phyloP scores from a whole-genome alignment of 78 protist species.

The Cavenderia fasciculata region DNA sequence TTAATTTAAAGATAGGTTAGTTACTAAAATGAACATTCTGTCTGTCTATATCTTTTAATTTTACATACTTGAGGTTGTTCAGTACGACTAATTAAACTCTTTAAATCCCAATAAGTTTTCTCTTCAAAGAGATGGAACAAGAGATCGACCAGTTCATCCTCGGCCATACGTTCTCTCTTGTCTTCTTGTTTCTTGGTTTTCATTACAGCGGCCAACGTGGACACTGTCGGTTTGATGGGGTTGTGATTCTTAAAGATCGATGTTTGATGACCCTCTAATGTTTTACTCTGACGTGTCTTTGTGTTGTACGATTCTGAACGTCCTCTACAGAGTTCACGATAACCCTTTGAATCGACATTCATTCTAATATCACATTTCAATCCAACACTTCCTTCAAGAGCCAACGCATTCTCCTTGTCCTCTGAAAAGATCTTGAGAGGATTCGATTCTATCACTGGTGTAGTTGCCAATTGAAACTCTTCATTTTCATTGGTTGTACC shows the following conservation, averaged over 20 bases:
- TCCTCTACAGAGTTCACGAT: background rate
- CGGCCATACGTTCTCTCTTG: constrained; percentile 51
- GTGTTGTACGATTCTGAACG: constrained; percentile 25
- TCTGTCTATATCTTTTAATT: too few species aligned
- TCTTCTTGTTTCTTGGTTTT: constrained; percentile 10
- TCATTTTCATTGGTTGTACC: background rate
- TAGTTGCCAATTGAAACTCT: constrained; percentile 58
- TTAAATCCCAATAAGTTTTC: constrained; percentile 20
- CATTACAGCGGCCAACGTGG: too few species aligned
- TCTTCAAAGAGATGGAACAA: constrained; percentile 33
- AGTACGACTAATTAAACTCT: constrained; percentile 7
- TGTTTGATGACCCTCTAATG: background rate
- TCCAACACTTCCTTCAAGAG: constrained; percentile 66
- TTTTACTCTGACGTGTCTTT: constrained; percentile 35
- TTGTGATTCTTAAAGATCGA: background rate
- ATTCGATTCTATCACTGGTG: constrained; percentile 8
- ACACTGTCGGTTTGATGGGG: background rate
- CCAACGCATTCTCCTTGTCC: constrained; percentile 48
- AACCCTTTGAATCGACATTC: constrained; percentile 6
- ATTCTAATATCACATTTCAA: constrained; percentile 48
- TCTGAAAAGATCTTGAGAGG: constrained; percentile 70
- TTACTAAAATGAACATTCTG: too few species aligned
- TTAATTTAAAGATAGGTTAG: too few species aligned
- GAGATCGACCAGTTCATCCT: constrained; percentile 57
- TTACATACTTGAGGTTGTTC: constrained; percentile 58